These are phyloP conservation scores for Ascochyta pisi DNA, from an alignment of 2,329 filamentous ascomycete species.

Conservation along the genomic window DNA sequence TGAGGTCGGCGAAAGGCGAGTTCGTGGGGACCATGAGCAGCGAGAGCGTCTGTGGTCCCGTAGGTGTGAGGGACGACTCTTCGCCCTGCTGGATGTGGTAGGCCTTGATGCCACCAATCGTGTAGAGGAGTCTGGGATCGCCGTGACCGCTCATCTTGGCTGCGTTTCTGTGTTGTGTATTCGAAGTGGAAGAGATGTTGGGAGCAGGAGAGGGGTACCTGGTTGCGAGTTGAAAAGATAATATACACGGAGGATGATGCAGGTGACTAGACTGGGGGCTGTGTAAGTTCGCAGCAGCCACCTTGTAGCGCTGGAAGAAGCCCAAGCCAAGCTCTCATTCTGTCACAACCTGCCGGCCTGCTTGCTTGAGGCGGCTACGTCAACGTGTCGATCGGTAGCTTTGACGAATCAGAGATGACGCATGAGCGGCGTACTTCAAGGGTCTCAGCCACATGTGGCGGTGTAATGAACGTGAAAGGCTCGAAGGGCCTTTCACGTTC, in stretches of 20 bases:
- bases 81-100: slow-evolving; percentile 90
- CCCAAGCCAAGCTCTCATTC: slow-evolving; percentile 12
- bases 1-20: slow-evolving; percentile 67
- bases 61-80: slow-evolving; percentile 81
- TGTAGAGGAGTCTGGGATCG: slow-evolving; percentile 63
- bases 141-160: slow-evolving; percentile 58
- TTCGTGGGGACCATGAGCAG: slow-evolving; percentile 95
- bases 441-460: slow-evolving; percentile 2
- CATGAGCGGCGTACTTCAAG: not conserved
- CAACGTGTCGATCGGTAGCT: slow-evolving; percentile 9
- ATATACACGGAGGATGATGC: slow-evolving; percentile 3
- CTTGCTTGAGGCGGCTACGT: slow-evolving; percentile 14
- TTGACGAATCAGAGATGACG: slow-evolving; percentile 10
- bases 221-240: not conserved
- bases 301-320: slow-evolving; percentile 7
- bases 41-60: slow-evolving; percentile 88
- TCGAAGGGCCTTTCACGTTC: not conserved
- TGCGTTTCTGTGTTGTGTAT: not conserved
- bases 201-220: not conserved
- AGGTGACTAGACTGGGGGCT: slow-evolving; percentile 16
- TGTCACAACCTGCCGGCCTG: slow-evolving; percentile 14
- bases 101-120: slow-evolving; percentile 82
- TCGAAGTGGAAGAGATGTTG: not conserved
- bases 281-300: slow-evolving; percentile 8
- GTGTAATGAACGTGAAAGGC: not conserved